Percentiles rank a stretch among this genome's conserved stretches.
phyloP scores from a whole-genome alignment of 371 early-diverging fungal genomes.

The Mortierella sp. region DNA sequence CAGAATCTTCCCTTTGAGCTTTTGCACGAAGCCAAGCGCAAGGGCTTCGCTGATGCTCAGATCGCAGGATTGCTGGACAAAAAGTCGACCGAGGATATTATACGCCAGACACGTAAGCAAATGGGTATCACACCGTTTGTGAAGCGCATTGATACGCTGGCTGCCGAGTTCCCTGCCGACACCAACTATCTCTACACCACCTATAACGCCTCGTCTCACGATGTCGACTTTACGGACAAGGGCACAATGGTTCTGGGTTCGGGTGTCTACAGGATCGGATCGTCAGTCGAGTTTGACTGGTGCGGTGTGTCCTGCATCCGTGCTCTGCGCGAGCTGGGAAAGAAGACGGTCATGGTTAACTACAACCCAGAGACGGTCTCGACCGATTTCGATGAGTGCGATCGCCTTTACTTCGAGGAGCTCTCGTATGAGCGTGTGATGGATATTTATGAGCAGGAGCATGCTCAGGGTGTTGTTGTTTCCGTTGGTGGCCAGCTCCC shows the following conservation, averaged over 20 bases:
- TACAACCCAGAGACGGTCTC: constrained; percentile 98
- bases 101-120: constrained; percentile 73
- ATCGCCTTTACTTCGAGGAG: constrained; percentile 95
- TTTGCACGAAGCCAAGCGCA: constrained; percentile 80
- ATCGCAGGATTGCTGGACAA: constrained; percentile 72
- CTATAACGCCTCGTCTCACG: constrained; percentile 88
- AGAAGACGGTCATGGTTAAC: constrained; percentile 95
- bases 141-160: constrained; percentile 93
- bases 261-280: constrained; percentile 95
- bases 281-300: constrained; percentile 96
- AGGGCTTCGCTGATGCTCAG: constrained; percentile 90
- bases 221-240: constrained; percentile 85
- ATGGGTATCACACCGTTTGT: constrained; percentile 85
- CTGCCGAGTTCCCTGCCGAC: constrained; percentile 92
- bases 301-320: constrained; percentile 89
- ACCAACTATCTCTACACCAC: constrained; percentile 96
- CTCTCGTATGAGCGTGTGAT: constrained; percentile 89
- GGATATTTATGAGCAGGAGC: constrained; percentile 92
- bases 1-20: constrained; percentile 63
- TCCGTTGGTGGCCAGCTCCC: constrained; percentile 94
- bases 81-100: constrained; percentile 66
- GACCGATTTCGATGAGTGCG: constrained; percentile 95
- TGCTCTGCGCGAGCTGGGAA: constrained; percentile 78
- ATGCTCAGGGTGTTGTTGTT: constrained; percentile 83
- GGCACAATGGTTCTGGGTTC: constrained; percentile 96